Percentiles rank a stretch among this genome's conserved stretches.
Evolutionary conservation across 306 rosid genomes (phyloP).

Genomic region (Cicer yamashitae): DNA sequence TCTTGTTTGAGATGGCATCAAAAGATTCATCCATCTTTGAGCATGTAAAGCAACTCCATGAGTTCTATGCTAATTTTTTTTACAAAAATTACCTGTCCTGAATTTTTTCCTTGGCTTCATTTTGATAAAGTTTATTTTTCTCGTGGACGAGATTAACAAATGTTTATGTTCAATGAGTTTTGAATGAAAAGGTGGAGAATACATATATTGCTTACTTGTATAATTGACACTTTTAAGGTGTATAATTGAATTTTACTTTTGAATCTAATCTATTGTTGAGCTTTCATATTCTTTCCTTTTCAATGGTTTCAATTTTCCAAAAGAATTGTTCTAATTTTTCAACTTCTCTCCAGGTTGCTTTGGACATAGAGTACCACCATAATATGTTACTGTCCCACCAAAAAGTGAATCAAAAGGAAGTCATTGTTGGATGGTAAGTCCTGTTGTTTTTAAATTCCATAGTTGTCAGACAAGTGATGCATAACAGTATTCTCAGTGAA

Average conservation of each 20-base stretch:
- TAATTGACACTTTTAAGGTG: neutral
- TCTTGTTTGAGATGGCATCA: too few relatives aligned
- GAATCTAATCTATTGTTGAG: neutral
- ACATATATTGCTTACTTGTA: neutral
- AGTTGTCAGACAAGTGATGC: constrained; percentile 3
- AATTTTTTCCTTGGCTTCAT: too few relatives aligned
- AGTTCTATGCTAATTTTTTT: too few relatives aligned
- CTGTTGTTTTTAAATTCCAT: neutral
- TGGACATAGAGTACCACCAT: constrained; percentile 96
- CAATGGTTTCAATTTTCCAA: neutral
- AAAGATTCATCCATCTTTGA: too few relatives aligned
- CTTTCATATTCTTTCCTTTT: neutral
- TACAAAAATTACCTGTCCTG: too few relatives aligned
- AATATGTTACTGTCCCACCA: constrained; percentile 85
- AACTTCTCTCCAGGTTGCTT: constrained; percentile 65
- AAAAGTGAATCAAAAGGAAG: constrained; percentile 95
- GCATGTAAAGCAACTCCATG: too few relatives aligned
- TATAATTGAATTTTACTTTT: neutral
- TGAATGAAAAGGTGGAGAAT: neutral
- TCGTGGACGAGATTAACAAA: neutral
- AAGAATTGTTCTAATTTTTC: constrained; percentile 11
- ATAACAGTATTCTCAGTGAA: neutral
- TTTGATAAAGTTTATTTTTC: too few relatives aligned
- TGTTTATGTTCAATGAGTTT: neutral
- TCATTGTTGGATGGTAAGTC: constrained; percentile 90